phyloP scores from a whole-genome alignment of 139 green algal genomes.

The Gonium pectorale region DNA sequence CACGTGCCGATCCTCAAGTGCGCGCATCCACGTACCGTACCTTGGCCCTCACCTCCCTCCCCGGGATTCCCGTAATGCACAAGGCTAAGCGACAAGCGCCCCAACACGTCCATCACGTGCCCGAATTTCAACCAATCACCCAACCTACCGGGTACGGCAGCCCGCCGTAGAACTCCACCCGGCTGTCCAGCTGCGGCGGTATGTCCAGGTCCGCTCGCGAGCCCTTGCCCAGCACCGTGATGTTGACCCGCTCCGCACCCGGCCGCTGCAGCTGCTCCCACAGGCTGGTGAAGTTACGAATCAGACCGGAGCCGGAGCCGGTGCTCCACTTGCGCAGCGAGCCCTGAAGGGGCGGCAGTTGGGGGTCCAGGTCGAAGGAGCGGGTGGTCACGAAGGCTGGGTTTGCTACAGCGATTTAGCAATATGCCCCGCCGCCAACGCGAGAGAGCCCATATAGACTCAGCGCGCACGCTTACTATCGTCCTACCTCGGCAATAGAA shows the following conservation, averaged over 20 bases:
- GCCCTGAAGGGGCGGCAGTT: no score
- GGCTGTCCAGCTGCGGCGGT: neutral
- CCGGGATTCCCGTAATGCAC: neutral
- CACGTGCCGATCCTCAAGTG: no score
- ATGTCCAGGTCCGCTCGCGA: neutral
- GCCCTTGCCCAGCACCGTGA: conserved; percentile 17
- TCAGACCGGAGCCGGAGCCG: neutral
- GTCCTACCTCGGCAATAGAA: no score
- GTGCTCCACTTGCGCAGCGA: conserved; percentile 11
- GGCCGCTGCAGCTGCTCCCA: conserved; percentile 5
- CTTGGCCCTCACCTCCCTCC: no score
- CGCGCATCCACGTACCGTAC: no score
- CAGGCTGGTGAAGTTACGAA: conserved; percentile 18
- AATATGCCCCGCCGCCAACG: no score
- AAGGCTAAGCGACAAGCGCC: neutral
- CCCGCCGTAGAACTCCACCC: neutral
- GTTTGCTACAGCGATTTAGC: no score
- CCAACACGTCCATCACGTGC: neutral
- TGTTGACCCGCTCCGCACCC: neutral
- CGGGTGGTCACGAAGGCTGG: no score
- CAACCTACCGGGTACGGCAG: conserved; percentile 15
- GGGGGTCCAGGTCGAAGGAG: no score
- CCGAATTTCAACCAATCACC: no score
- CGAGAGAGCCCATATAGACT: no score
- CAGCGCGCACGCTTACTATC: no score